A percentile compares a stretch with the other conserved stretches of the same genome.
Evolutionary conservation across 441 rosid species (phyloP).

Genomic region (Gossypium laxum): DNA sequence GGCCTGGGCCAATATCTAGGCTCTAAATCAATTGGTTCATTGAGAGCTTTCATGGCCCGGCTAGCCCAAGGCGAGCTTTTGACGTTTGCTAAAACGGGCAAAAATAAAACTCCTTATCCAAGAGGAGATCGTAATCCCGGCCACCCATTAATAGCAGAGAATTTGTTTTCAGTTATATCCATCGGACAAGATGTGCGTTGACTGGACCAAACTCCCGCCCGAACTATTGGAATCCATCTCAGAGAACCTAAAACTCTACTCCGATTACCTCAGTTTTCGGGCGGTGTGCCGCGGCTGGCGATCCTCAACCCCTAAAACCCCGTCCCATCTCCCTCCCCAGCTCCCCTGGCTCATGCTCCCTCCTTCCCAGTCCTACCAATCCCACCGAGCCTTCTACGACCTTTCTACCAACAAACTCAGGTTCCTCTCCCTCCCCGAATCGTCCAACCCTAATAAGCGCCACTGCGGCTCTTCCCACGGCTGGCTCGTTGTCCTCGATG

Average conservation of each 20-base stretch:
- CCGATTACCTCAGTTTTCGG: constrained; percentile 39
- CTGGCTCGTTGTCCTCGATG: constrained; percentile 47
- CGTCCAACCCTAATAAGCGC: constrained; percentile 26
- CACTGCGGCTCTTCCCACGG: constrained; percentile 55
- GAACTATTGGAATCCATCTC: constrained; percentile 37
- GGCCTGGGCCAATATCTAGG: neutral
- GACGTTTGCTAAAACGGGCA: too few relatives aligned
- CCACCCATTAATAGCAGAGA: neutral
- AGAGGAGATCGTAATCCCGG: neutral
- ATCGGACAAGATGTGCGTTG: constrained; percentile 25
- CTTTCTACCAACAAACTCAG: constrained; percentile 30
- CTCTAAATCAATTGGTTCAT: too few relatives aligned
- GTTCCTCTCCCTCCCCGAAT: constrained; percentile 30
- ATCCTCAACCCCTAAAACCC: constrained; percentile 24
- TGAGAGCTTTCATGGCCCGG: neutral
- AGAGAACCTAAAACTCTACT: constrained; percentile 24
- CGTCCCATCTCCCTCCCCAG: constrained; percentile 47
- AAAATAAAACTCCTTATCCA: neutral
- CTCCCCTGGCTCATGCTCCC: constrained; percentile 62
- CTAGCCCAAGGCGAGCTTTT: neutral
- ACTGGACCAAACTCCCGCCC: constrained; percentile 46
- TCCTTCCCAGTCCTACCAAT: constrained; percentile 21
- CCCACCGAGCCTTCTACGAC: constrained; percentile 35
- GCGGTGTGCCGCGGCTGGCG: constrained; percentile 38
- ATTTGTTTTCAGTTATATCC: neutral